A percentile compares a stretch with the other conserved stretches of the same genome.
Conservation (phyloP, 371 early-diverging fungal genomes). For the Chytridium lagenaria region DNA sequence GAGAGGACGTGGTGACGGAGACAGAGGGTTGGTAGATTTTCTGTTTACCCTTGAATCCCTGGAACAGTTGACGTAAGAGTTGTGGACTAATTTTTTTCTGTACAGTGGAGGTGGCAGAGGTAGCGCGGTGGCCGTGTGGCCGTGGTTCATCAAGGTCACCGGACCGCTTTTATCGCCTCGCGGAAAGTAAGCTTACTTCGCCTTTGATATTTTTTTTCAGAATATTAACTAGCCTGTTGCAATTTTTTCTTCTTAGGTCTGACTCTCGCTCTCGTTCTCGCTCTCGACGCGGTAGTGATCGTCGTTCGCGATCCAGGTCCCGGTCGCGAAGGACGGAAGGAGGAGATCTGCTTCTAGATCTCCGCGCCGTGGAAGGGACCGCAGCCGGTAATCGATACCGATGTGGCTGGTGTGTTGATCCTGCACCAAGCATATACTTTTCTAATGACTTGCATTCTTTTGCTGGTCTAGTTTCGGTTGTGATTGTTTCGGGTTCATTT, state of each 20-base stretch:
- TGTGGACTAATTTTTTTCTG: no score
- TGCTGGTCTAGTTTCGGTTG: not conserved
- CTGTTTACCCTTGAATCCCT: not conserved
- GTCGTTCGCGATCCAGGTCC: no score
- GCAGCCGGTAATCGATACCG: not conserved
- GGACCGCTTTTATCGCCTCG: conserved; percentile 13
- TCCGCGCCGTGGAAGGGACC: conserved; percentile 10
- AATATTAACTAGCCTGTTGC: not conserved
- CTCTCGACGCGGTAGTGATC: conserved; percentile 11
- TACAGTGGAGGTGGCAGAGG: no score
- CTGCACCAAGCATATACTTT: no score
- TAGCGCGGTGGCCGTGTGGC: no score
- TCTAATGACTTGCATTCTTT: no score
- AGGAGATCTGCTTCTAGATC: conserved; percentile 5
- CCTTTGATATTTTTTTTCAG: no score
- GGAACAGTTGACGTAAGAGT: no score
- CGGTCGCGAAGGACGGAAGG: not conserved
- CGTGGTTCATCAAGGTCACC: conserved; percentile 13
- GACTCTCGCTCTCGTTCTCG: conserved; percentile 22
- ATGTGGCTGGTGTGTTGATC: no score
- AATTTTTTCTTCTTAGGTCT: not conserved
- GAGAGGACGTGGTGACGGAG: conserved; percentile 11
- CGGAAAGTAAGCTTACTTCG: conserved; percentile 13
- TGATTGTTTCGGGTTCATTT: not conserved
- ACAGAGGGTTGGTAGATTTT: conserved; percentile 4